A percentile compares a stretch with the other conserved stretches of the same genome.
phyloP scores from a whole-genome alignment of 208 protist species.

The Acanthamoeba divionensis region DNA sequence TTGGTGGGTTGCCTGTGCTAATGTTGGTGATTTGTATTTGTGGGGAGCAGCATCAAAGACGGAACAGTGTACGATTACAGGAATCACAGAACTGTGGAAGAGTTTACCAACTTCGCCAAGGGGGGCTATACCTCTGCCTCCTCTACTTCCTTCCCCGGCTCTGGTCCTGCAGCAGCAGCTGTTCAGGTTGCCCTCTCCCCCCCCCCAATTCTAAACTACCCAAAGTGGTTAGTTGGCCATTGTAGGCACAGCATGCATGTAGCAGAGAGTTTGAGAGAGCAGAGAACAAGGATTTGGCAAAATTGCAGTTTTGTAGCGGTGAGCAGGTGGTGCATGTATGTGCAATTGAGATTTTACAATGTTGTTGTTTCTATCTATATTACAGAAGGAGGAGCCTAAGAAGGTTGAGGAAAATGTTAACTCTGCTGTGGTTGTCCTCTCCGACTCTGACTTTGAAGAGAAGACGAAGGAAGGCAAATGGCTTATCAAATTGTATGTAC shows the following conservation, averaged over 20 bases:
- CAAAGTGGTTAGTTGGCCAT: no score
- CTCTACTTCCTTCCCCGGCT: not conserved
- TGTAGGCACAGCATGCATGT: no score
- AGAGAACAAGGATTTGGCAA: no score
- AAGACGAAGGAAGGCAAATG: not conserved
- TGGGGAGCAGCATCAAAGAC: not conserved
- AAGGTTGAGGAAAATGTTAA: not conserved
- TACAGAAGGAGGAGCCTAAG: not conserved
- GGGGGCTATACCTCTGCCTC: not conserved
- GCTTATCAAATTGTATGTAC: not conserved
- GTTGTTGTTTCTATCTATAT: no score
- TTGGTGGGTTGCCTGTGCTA: no score
- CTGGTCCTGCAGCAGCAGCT: not conserved
- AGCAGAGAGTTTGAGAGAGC: no score
- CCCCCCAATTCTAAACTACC: no score
- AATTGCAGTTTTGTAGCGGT: no score
- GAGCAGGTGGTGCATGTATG: no score
- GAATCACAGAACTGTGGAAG: not conserved
- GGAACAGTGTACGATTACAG: slow-evolving; percentile 3
- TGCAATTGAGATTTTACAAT: no score
- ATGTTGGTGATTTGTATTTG: not conserved
- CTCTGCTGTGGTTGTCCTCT: not conserved
- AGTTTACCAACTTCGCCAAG: slow-evolving; percentile 15
- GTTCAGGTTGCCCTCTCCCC: not conserved
- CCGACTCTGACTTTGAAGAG: not conserved